Evolutionary conservation across 1,139 yeast genomes (phyloP), one percentile per base, ranked within the genome.

Genomic region (Geotrichum carabidarum): DNA sequence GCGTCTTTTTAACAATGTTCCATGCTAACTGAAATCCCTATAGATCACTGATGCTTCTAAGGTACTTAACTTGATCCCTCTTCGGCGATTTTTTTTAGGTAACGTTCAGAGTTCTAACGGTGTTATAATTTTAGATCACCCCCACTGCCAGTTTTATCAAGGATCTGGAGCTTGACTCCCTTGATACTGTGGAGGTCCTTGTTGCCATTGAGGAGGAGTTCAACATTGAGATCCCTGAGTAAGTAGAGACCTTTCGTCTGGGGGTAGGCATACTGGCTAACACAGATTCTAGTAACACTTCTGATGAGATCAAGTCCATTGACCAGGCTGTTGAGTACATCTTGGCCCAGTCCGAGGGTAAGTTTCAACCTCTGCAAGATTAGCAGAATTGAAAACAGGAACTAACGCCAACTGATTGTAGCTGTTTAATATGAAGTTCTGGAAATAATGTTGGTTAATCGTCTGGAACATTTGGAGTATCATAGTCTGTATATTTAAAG

Each of bases 291-390:
- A 65, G 68, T 71, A 81, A 84, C 63, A 93, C 86, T 70, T 93
- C 95, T 49, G 95, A 89, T 69, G 80, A 81, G 63, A 83, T 89
- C 71, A 86, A 84, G 75, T 86, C 95, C 31, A 90, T 89, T 59
- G 86, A 88, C 56, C 95, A 88, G 71, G 89, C 95, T 51, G 77
- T 87, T 62, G 91, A 86, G 65, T 85, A 83, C 72, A 84, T 89
- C 62, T 72, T 83, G 60, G 74, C 83, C 48, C 94, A 88, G 71
- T 81, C 85, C 38, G 90, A 86, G 69, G 86, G 65, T 63, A 61
- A 50, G 65, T 36, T 4, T 35, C 32, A 22, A 22, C 3, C 27
- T 22, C 27, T 22, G 5, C 27, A 22, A 22, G 5, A 22, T 22
- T 22, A 22, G 27, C 27, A 22, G 3, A 5, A 22, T 3, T 22